phyloP scores from a whole-genome alignment of 345 rosid genomes.

The Cardamine occulta region DNA sequence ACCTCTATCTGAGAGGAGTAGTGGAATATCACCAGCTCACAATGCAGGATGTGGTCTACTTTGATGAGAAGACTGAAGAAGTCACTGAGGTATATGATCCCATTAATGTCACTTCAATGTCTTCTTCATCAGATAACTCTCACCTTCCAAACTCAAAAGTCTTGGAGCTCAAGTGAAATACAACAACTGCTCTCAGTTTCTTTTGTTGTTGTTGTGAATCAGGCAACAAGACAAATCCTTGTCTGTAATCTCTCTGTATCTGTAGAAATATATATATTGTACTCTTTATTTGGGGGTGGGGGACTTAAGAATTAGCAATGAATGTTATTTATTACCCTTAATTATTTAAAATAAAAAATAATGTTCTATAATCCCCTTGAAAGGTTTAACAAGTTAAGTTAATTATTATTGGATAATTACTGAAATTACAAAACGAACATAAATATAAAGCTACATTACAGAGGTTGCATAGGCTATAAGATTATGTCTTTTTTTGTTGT shows the following conservation, averaged over 20 bases:
- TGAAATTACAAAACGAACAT: conserved; percentile 32
- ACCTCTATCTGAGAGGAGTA: conserved; percentile 86
- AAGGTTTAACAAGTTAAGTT: not conserved
- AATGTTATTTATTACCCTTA: conserved; percentile 25
- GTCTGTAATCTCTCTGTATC: conserved; percentile 37
- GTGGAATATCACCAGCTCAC: conserved; percentile 96
- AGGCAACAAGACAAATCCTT: conserved; percentile 32
- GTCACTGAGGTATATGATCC: conserved; percentile 81
- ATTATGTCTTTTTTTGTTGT: not conserved
- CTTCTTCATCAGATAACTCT: conserved; percentile 41
- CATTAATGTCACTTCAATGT: conserved; percentile 50
- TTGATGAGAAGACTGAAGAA: conserved; percentile 85
- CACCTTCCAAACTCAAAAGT: conserved; percentile 27
- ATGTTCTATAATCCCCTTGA: conserved; percentile 11
- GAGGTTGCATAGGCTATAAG: conserved; percentile 30
- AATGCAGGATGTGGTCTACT: conserved; percentile 93
- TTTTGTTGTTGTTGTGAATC: conserved; percentile 28
- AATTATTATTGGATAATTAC: conserved; percentile 23
- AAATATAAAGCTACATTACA: conserved; percentile 27
- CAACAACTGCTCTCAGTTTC: not conserved
- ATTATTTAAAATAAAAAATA: conserved; percentile 4
- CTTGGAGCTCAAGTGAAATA: conserved; percentile 39
- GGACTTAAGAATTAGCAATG: conserved; percentile 18
- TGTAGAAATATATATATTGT: conserved; percentile 38
- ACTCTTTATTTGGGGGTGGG: conserved; percentile 23